phyloP scores from a whole-genome alignment of 495 filamentous ascomycete genomes.

The Cryomyces antarcticus region DNA sequence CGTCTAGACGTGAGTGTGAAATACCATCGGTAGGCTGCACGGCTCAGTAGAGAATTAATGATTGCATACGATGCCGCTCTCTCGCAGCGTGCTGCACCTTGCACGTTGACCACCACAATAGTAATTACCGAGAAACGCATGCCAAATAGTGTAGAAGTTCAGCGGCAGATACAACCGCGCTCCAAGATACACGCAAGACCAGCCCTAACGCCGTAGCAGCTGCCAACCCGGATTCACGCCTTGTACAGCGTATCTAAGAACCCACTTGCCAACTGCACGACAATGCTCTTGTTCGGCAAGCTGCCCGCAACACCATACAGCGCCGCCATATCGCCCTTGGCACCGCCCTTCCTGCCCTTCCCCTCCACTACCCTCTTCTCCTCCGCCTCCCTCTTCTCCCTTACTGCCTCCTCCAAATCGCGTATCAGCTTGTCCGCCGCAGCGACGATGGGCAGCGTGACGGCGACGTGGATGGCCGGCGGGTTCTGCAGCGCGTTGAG shows the following conservation, averaged over 20 bases:
- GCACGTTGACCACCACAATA: too few relatives aligned
- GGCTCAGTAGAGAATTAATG: too few relatives aligned
- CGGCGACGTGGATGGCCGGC: constrained; percentile 89
- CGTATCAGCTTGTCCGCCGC: constrained; percentile 57
- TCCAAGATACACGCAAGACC: too few relatives aligned
- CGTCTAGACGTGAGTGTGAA: too few relatives aligned
- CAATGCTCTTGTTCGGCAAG: constrained; percentile 84
- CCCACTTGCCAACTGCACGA: constrained; percentile 71
- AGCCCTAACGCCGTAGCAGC: too few relatives aligned
- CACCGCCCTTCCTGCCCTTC: constrained; percentile 44
- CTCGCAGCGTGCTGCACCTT: too few relatives aligned
- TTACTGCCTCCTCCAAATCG: constrained; percentile 61
- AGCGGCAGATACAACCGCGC: too few relatives aligned
- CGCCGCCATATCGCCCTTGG: constrained; percentile 55
- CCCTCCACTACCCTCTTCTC: constrained; percentile 46
- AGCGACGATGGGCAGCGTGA: constrained; percentile 67
- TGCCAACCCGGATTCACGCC: constrained; percentile 26
- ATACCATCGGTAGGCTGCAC: too few relatives aligned
- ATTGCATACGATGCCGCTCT: too few relatives aligned
- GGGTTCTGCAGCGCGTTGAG: constrained; percentile 85
- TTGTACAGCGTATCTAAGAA: constrained; percentile 96
- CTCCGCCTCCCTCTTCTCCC: constrained; percentile 51
- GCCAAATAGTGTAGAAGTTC: too few relatives aligned
- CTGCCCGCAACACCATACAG: constrained; percentile 92
- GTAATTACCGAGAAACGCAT: too few relatives aligned